Percentiles rank a stretch among this genome's conserved stretches.
Evolutionary conservation across 352 stramenopile species (phyloP).

Genomic region (Globisporangium barbulae): DNA sequence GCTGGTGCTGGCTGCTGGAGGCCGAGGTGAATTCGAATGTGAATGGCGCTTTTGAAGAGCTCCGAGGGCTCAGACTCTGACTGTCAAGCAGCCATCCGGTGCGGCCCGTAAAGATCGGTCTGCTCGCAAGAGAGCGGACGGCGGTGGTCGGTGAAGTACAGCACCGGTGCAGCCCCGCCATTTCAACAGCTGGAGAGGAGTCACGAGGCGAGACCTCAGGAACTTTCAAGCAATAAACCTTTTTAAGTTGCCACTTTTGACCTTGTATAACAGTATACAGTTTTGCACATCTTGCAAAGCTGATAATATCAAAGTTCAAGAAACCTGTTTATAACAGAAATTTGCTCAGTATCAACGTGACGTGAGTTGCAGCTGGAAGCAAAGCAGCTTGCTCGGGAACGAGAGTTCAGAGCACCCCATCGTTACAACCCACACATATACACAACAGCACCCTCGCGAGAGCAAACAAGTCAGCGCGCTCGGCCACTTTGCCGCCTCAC

Average conservation of each 20-base stretch:
- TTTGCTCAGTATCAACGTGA: background rate
- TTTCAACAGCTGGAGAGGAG: background rate
- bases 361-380: background rate
- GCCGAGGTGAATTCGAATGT: constrained; percentile 32
- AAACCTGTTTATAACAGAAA: background rate
- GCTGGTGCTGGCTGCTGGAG: background rate
- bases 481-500: background rate
- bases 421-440: background rate
- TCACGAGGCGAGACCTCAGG: background rate
- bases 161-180: background rate
- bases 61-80: constrained; percentile 8
- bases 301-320: background rate
- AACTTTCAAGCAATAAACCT: background rate
- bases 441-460: too few relatives aligned
- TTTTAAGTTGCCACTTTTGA: background rate
- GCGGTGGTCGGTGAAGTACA: background rate
- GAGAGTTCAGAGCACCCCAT: background rate
- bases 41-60: constrained; percentile 10
- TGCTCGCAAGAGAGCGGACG: background rate
- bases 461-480: background rate
- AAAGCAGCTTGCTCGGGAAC: background rate
- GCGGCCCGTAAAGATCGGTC: constrained; percentile 17
- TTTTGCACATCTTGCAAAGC: background rate
- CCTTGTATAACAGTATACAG: background rate
- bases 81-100: constrained; percentile 14